Base-by-base conservation (phyloP, 2,329 filamentous ascomycete species). In the Diplocarpon rosae region DNA sequence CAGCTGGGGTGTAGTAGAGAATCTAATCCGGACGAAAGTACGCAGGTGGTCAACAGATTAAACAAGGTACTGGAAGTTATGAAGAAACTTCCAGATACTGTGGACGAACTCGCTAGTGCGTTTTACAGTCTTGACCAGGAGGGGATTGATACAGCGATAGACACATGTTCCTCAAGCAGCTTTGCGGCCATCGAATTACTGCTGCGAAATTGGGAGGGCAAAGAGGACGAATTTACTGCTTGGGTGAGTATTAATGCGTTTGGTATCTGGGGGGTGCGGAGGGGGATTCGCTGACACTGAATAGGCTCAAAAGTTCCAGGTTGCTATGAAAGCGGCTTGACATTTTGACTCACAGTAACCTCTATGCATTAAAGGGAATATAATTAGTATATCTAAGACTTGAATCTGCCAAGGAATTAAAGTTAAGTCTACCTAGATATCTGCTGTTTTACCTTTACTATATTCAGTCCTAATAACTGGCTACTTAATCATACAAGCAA, bases 191-290 rank as follows among this genome's bases (percentile, higher is more conserved):
- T 73, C 0, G 70, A 75, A 45, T 58, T 80, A 38, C 63, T 85
- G 11, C 66, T 67, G 39, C 65, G 69, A 47, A 69, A 71, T 15
- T 89, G 84, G 83, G 64, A 73, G 2, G 80, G 73, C 0, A 64
- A 72, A 37, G 70, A 75, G 14, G 88, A 95, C 56, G 85, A 83
- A 56, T 94, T 93, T 58, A 83, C 80, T 0, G 69, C 74, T 13
- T 94, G 88, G 88, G 77, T 62, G 40, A 43, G 58, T 48, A 10
- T 6, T 15, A n/a, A n/a, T 11, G 9, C 4, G 5, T 13, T 35
- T n/a, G n/a, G n/a, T n/a, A n/a, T n/a, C n/a, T n/a, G n/a, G n/a
- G 29, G 2, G 6, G n/a, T 4, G 15, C n/a, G 2, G 32, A 17
- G 14, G 12, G 15, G n/a, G 8, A n/a, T 35, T 4, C 20, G 37